Percentiles rank a stretch among this genome's conserved stretches.
Conservation (phyloP, 2,329 filamentous ascomycete species). For the Pseudofabraea citricarpa region DNA sequence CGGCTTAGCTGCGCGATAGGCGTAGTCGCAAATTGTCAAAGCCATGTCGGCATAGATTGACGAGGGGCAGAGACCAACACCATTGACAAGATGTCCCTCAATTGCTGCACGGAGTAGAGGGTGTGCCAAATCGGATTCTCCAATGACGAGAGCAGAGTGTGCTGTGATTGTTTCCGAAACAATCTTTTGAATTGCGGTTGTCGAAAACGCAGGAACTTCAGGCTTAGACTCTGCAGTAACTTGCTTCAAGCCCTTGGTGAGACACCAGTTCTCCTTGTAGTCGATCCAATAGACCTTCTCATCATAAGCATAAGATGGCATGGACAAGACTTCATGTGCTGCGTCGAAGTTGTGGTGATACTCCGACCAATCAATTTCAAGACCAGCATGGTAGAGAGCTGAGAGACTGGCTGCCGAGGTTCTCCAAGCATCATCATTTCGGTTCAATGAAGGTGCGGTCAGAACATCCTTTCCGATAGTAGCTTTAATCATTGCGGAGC, state of each 20-base stretch:
- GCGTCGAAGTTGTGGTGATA: slow-evolving; percentile 51
- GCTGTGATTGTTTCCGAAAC: slow-evolving; percentile 43
- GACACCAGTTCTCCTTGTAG: slow-evolving; percentile 51
- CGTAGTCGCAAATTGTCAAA: slow-evolving; percentile 56
- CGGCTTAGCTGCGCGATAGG: slow-evolving; percentile 59
- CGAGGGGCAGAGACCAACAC: slow-evolving; percentile 46
- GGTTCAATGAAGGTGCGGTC: slow-evolving; percentile 41
- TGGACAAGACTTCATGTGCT: slow-evolving; percentile 45
- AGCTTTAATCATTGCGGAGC: slow-evolving; percentile 61
- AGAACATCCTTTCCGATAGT: slow-evolving; percentile 41
- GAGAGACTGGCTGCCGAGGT: slow-evolving; percentile 47
- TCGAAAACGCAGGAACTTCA: slow-evolving; percentile 32
- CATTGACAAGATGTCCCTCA: slow-evolving; percentile 54
- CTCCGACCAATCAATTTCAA: slow-evolving; percentile 54
- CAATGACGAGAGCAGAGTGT: slow-evolving; percentile 46
- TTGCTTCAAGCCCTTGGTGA: slow-evolving; percentile 52
- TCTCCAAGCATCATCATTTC: slow-evolving; percentile 49
- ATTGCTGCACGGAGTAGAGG: slow-evolving; percentile 49
- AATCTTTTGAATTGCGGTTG: slow-evolving; percentile 31
- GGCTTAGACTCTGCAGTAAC: slow-evolving; percentile 46
- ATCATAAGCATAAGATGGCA: slow-evolving; percentile 59
- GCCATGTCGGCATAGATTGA: slow-evolving; percentile 56
- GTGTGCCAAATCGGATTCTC: slow-evolving; percentile 48
- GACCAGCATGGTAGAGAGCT: slow-evolving; percentile 54
- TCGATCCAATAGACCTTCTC: slow-evolving; percentile 49